phyloP scores from a whole-genome alignment of 495 filamentous ascomycete genomes.

The Penicillium silybi region DNA sequence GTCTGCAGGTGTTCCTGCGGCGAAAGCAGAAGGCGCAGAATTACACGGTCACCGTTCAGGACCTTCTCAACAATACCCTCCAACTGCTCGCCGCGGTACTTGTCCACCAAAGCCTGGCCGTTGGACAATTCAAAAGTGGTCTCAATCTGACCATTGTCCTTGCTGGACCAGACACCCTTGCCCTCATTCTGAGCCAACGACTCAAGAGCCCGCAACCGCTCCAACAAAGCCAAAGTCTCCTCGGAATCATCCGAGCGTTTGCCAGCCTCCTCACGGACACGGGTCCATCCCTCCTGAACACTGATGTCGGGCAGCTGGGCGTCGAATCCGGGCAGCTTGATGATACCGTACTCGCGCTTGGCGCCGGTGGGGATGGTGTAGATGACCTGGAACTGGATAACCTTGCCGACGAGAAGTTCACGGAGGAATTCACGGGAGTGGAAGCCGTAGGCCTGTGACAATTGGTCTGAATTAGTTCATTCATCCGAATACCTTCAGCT shows the following conservation, averaged over 20 bases:
- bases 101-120: conserved; percentile 64
- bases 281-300: conserved; percentile 83
- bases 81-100: conserved; percentile 72
- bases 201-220: conserved; percentile 74
- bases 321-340: conserved; percentile 65
- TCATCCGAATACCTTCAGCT: background rate
- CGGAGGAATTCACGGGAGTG: conserved; percentile 90
- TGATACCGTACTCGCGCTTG: conserved; percentile 82
- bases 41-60: conserved; percentile 81
- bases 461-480: conserved; percentile 1
- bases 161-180: conserved; percentile 70
- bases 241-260: conserved; percentile 77
- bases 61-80: conserved; percentile 85
- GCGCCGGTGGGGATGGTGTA: conserved; percentile 77
- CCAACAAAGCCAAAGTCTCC: conserved; percentile 62
- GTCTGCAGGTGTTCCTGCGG: conserved; percentile 79
- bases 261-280: conserved; percentile 87
- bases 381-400: conserved; percentile 74
- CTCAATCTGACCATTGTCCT: conserved; percentile 60
- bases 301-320: conserved; percentile 72
- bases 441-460: conserved; percentile 68
- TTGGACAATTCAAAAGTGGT: conserved; percentile 74
- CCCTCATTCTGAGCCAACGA: conserved; percentile 69
- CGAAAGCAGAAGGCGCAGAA: conserved; percentile 72
- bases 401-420: conserved; percentile 77